phyloP scores from a whole-genome alignment of 768 basidiomycete species.

The Rhizopogon rudus region DNA sequence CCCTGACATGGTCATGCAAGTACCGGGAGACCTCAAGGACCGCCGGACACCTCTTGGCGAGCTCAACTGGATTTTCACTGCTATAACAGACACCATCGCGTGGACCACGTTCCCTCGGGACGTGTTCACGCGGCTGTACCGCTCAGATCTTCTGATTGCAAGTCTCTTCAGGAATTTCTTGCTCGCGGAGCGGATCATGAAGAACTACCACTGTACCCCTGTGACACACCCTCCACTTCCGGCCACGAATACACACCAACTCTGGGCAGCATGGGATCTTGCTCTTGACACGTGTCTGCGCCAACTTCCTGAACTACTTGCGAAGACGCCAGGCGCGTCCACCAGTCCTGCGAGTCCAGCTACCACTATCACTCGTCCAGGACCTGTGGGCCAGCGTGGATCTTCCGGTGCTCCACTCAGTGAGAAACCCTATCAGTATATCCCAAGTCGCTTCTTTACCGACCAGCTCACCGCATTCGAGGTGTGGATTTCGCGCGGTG shows the following conservation, averaged over 20 bases:
- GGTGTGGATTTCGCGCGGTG: slow-evolving; percentile 95
- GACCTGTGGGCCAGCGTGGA: slow-evolving; percentile 17
- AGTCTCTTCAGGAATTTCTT: slow-evolving; percentile 97
- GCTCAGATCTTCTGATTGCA: slow-evolving; percentile 93
- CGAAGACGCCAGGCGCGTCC: slow-evolving; percentile 27
- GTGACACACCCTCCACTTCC: slow-evolving; percentile 90
- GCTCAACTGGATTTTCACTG: slow-evolving; percentile 99
- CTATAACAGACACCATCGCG: slow-evolving; percentile 98
- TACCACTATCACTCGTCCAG: slow-evolving; percentile 5
- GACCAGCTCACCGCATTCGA: slow-evolving; percentile 97
- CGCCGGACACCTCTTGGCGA: slow-evolving; percentile 94
- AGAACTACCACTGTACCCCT: slow-evolving; percentile 95
- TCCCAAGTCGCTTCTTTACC: slow-evolving; percentile 88
- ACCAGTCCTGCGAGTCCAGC: slow-evolving; percentile 18
- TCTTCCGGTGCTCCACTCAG: slow-evolving; percentile 18
- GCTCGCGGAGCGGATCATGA: slow-evolving; percentile 96
- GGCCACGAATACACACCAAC: slow-evolving; percentile 91
- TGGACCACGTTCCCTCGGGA: slow-evolving; percentile 97
- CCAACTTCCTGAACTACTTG: slow-evolving; percentile 83
- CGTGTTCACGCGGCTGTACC: slow-evolving; percentile 88
- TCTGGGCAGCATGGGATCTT: slow-evolving; percentile 98
- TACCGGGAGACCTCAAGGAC: slow-evolving; percentile 96
- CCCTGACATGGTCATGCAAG: slow-evolving; percentile 87
- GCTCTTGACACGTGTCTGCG: slow-evolving; percentile 92
- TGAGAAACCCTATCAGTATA: slow-evolving; percentile 63